phyloP scores from a whole-genome alignment of 768 basidiomycete species.

The Boletus insuetus region DNA sequence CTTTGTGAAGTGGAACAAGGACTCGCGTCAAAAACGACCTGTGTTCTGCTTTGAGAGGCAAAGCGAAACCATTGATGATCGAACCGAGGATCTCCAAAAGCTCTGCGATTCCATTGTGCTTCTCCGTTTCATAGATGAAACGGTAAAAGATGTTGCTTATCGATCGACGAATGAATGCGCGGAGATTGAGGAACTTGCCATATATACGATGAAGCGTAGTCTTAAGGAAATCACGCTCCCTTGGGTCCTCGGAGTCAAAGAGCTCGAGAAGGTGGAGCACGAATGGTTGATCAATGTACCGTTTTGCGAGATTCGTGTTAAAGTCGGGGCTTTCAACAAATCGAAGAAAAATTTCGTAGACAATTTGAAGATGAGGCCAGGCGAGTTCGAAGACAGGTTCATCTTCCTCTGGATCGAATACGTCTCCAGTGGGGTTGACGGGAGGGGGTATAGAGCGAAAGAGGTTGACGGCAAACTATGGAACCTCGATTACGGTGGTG shows the following conservation, averaged over 20 bases:
- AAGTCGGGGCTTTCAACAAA: slow-evolving; percentile 98
- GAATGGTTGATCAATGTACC: slow-evolving; percentile 94
- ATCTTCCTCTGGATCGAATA: slow-evolving; percentile 99
- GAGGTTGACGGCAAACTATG: slow-evolving; percentile 93
- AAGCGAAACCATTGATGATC: slow-evolving; percentile 98
- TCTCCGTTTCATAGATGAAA: slow-evolving; percentile 97
- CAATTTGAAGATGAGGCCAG: slow-evolving; percentile 99
- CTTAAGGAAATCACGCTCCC: slow-evolving; percentile 98
- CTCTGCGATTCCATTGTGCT: slow-evolving; percentile 99
- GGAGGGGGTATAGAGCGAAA: slow-evolving; percentile 99
- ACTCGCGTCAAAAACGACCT: slow-evolving; percentile 94
- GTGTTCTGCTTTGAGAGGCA: slow-evolving; percentile 98
- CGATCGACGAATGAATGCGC: slow-evolving; percentile 96
- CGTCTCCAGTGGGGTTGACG: slow-evolving; percentile 96
- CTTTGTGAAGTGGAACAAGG: slow-evolving; percentile 95
- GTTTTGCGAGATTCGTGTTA: slow-evolving; percentile 96
- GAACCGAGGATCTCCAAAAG: slow-evolving; percentile 97
- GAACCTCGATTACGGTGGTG: neutral
- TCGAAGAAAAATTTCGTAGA: slow-evolving; percentile 99
- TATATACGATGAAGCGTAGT: slow-evolving; percentile 99
- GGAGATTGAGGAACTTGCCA: slow-evolving; percentile 97
- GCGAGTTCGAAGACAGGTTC: slow-evolving; percentile 98
- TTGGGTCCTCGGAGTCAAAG: slow-evolving; percentile 97
- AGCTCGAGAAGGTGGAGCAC: slow-evolving; percentile 95
- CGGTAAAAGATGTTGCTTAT: slow-evolving; percentile 99